Conservation (phyloP, 1,284 basidiomycete genomes). For the Leccinum colubrinum region DNA sequence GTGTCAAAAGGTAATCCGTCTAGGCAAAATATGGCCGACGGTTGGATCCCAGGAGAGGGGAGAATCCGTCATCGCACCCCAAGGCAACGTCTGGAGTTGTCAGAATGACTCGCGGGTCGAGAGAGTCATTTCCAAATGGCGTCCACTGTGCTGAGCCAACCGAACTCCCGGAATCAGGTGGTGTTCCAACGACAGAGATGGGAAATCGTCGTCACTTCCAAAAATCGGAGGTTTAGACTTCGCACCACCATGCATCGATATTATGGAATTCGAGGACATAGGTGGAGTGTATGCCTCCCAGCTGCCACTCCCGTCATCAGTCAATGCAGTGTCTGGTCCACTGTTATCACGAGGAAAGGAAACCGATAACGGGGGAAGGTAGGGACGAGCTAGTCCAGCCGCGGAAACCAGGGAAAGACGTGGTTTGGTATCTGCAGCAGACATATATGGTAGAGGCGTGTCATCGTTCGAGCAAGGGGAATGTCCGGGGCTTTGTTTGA, state of each 20-base stretch:
- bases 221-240: constrained; percentile 28
- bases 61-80: constrained; percentile 24
- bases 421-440: constrained; percentile 10
- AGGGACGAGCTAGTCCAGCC: constrained; percentile 31
- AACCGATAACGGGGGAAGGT: constrained; percentile 29
- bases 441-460: constrained; percentile 15
- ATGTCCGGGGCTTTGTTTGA: constrained; percentile 30
- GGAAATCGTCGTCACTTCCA: constrained; percentile 27
- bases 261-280: constrained; percentile 46
- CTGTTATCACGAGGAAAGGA: constrained; percentile 37
- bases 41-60: constrained; percentile 20
- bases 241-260: constrained; percentile 2
- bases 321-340: constrained; percentile 47
- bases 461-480: constrained; percentile 29
- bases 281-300: constrained; percentile 62
- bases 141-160: constrained; percentile 23
- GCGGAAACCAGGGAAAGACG: constrained; percentile 32
- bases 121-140: constrained; percentile 21
- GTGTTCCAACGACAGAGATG: constrained; percentile 18
- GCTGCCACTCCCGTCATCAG: constrained; percentile 44
- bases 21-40: constrained; percentile 22
- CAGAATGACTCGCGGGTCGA: constrained; percentile 31
- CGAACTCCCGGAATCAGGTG: constrained; percentile 15
- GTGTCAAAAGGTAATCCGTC: not conserved
- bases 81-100: constrained; percentile 19